A percentile compares a stretch with the other conserved stretches of the same genome.
Conservation (phyloP, 805 yeast species). For the Wickerhamiella nectarea region DNA sequence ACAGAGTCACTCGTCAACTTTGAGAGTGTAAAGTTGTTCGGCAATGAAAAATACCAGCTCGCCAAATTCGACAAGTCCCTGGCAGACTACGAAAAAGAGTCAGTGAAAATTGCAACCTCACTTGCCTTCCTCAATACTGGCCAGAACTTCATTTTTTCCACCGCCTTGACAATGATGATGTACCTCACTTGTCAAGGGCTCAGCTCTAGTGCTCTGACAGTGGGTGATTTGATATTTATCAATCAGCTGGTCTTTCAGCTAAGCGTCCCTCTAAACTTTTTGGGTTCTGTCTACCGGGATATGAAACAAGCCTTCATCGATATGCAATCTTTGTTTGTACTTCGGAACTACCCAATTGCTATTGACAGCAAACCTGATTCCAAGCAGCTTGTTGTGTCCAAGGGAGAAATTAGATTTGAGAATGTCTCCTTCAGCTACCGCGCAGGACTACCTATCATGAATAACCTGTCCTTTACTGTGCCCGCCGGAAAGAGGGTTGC, state of each 20-base stretch:
- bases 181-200: constrained; percentile 94
- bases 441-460: constrained; percentile 72
- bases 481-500: constrained; percentile 90
- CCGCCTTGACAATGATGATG: constrained; percentile 94
- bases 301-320: constrained; percentile 83
- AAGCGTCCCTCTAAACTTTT: constrained; percentile 83
- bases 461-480: constrained; percentile 66
- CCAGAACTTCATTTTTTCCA: constrained; percentile 65
- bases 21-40: constrained; percentile 83
- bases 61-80: constrained; percentile 67
- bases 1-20: constrained; percentile 86
- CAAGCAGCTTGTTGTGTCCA: constrained; percentile 39
- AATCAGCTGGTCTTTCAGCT: constrained; percentile 94
- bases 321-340: constrained; percentile 86
- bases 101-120: constrained; percentile 63
- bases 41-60: constrained; percentile 73
- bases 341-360: constrained; percentile 59
- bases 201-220: constrained; percentile 66
- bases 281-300: constrained; percentile 93
- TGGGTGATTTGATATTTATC: constrained; percentile 88
- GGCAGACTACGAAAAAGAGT: constrained; percentile 53
- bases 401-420: constrained; percentile 72
- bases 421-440: constrained; percentile 89
- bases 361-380: constrained; percentile 54
- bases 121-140: constrained; percentile 62